Evolutionary conservation across 176 grass and related monocot genomes (phyloP), one percentile per base, ranked within the genome.

Genomic region (Eleusine indica): DNA sequence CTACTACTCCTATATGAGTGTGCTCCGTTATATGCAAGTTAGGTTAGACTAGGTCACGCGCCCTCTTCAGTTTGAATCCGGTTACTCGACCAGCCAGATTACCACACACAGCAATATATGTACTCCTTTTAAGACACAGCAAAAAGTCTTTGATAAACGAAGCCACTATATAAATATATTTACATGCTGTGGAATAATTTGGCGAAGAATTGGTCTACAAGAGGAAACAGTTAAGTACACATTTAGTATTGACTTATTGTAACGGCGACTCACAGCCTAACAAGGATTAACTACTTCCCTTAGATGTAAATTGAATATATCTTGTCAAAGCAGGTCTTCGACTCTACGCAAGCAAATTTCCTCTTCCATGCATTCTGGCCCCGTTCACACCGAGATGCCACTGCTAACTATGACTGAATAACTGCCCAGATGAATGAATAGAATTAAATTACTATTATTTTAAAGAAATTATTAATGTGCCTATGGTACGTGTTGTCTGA

Each of bases 11-110:
- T 38, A 13, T 38, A 56, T 56, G 46, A 22, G 56, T 82, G 71
- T 38, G 39, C 25, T 52, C 30, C 13, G 17, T 56, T 19, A 56
- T 56, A 39, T 63, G 38, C 61, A 40, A 58, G 79, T 83, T 79
- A 60, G 83, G 79, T 78, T 28, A 46, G 79, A 90, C 61, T 37
- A 79, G 74, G 79, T 86, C 84, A 68, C 22, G 44, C 35, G 44
- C 8, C 44, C 7, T 56, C 35, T 3, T 56, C 61, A 49, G 48
- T 68, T 29, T 70, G 35, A 38, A 18, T 75, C 67, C 49, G 60
- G 29, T 69, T 68, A 74, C n/a, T n/a, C 10, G n/a, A 32, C 25
- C 28, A 43, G 12, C 8, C 28, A 43, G 12, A 16, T 15, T 46
- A 77, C 38, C 37, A 56, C 17, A 25, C 48, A 5, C 54, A 43